Base-by-base conservation (phyloP, 2,329 filamentous ascomycete species). In the Paraphaeosphaeria minitans region DNA sequence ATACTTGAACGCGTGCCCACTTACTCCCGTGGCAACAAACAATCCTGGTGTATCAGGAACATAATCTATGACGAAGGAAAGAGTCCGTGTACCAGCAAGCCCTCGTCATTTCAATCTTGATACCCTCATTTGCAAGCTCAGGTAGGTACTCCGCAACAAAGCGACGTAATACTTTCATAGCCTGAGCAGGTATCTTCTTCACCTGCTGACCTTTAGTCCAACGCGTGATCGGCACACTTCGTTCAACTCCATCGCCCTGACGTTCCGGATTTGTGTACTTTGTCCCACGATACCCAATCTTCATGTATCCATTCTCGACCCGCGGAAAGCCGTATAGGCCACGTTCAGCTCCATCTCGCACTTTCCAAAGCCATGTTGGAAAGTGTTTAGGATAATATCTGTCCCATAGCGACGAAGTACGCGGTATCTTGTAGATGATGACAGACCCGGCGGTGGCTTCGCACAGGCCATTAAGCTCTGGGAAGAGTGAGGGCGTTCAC, bases 401-500 rank as follows among this genome's bases (percentile, higher is more conserved):
- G 0, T 77, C 63, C 68, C 76, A 80, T 0, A 84, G 73, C 9
- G 16, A 10, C 5, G 50, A 53, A 42, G 75, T 70, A 6, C 56
- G 64, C 0, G 83, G 82, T 1, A 85, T 71, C 29, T 79, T 74
- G 35, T 84, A 69, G 12, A 79, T 70, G 0, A 77, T 75, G 3
- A 84, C 79, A 0, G 77, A 79, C 0, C 82, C 82, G 0, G 77
- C 80, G 0, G 83, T 84, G 0, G 82, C 78, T 64, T 85, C 82
- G n/a, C 77, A 76, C 0, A 84, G 65, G 0, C 69, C 69, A 45
- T 81, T 52, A 16, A 81, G 65, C 9, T 75, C 65, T 0, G 80
- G 79, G 0, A 82, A 51, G 1, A 83, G 61, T 1, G 71, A 65
- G 0, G 80, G 80, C 0, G 80, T 82, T 76, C 79, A 81, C 1